Conservation (phyloP, 2,329 filamentous ascomycete genomes). For the Colletotrichum eleusines region DNA sequence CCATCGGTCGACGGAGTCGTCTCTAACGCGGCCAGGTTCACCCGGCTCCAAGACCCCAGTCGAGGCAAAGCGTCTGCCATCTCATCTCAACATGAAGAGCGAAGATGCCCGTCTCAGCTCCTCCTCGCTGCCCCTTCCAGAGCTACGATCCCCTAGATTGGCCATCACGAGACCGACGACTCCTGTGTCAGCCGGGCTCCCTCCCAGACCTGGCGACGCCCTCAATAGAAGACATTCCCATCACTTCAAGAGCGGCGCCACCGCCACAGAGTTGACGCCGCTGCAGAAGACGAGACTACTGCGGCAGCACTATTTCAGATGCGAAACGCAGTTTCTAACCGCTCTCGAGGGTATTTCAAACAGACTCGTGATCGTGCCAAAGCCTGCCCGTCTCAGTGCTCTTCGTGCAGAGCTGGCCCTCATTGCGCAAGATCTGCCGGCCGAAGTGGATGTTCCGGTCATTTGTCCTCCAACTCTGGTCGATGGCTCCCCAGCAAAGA, state of each 20-base stretch:
- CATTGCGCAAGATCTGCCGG: slow-evolving; percentile 83
- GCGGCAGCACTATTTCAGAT: slow-evolving; percentile 85
- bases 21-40: slow-evolving; percentile 34
- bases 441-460: slow-evolving; percentile 85
- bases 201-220: slow-evolving; percentile 60
- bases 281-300: slow-evolving; percentile 78
- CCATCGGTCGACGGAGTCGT: slow-evolving; percentile 28
- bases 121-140: slow-evolving; percentile 74
- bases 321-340: slow-evolving; percentile 82
- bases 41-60: slow-evolving; percentile 48
- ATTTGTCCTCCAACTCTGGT: slow-evolving; percentile 82
- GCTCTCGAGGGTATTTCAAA: slow-evolving; percentile 88
- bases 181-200: slow-evolving; percentile 67
- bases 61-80: slow-evolving; percentile 57
- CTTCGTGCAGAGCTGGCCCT: slow-evolving; percentile 84
- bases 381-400: slow-evolving; percentile 83
- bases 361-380: slow-evolving; percentile 84
- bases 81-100: slow-evolving; percentile 64
- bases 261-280: slow-evolving; percentile 71
- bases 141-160: slow-evolving; percentile 65
- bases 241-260: slow-evolving; percentile 67
- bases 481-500: slow-evolving; percentile 79
- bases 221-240: slow-evolving; percentile 72
- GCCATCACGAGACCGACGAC: slow-evolving; percentile 65
- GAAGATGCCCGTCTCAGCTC: slow-evolving; percentile 75